Percentiles rank a stretch among this genome's conserved stretches.
These are phyloP conservation scores for Pseudoperonospora humuli DNA, from an alignment of 352 stramenopile genomes.

Conservation along the genomic window DNA sequence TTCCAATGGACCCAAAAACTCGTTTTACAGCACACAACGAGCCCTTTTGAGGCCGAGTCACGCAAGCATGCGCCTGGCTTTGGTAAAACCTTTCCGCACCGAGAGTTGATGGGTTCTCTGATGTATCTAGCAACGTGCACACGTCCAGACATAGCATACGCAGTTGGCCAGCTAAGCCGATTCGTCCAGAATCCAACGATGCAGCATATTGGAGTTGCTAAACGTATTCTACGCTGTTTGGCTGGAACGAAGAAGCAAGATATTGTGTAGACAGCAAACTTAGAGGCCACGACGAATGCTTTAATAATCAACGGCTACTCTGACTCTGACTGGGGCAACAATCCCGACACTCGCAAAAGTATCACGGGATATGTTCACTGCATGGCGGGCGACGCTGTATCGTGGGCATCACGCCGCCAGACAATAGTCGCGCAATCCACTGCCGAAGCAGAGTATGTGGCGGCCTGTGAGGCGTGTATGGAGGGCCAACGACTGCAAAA, in stretches of 20 bases:
- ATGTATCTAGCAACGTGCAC: conserved; percentile 1
- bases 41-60: neutral
- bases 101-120: neutral
- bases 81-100: neutral
- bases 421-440: conserved; percentile 8
- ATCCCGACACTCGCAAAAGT: neutral
- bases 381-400: neutral
- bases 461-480: conserved; percentile 2
- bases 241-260: neutral
- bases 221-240: neutral
- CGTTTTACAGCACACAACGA: neutral
- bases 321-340: neutral
- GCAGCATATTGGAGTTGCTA: conserved; percentile 2
- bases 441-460: conserved; percentile 6
- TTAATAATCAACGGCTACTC: neutral
- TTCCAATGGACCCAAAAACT: conserved; percentile 1
- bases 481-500: conserved; percentile 3
- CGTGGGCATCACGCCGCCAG: neutral
- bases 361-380: conserved; percentile 4
- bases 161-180: neutral
- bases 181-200: conserved; percentile 1
- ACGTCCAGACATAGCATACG: neutral
- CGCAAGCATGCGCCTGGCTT: neutral
- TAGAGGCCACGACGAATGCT: too few species aligned
- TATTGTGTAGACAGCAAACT: too few species aligned